These are phyloP conservation scores for Schizophyllum amplum DNA, from an alignment of 1,284 basidiomycete species.

Conservation along the genomic window DNA sequence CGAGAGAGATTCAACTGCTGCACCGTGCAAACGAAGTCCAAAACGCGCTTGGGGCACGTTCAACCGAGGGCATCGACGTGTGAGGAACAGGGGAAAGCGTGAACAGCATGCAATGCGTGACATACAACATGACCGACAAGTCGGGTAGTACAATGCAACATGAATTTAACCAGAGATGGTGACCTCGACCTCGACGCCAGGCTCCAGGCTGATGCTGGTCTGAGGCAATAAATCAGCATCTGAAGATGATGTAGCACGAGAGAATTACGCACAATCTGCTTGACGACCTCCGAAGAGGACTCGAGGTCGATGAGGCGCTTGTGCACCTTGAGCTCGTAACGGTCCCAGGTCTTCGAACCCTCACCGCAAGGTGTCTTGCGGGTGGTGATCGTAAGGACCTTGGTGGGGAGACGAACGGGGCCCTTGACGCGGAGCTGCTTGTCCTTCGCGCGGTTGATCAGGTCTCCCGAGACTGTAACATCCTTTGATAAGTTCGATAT, in stretches of 20 bases:
- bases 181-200: constrained; percentile 99
- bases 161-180: constrained; percentile 79
- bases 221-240: constrained; percentile 24
- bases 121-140: background rate
- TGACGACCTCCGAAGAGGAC: constrained; percentile 98
- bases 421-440: constrained; percentile 99
- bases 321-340: constrained; percentile 99
- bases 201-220: constrained; percentile 98
- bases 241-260: background rate
- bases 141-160: background rate
- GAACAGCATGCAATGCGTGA: background rate
- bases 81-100: too few relatives aligned
- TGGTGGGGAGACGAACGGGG: constrained; percentile 98
- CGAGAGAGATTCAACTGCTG: too few relatives aligned
- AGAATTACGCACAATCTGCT: constrained; percentile 83
- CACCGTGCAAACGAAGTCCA: too few relatives aligned
- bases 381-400: constrained; percentile 97
- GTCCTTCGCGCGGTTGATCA: constrained; percentile 99
- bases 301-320: constrained; percentile 99
- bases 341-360: constrained; percentile 99
- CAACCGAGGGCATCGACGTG: too few relatives aligned
- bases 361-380: constrained; percentile 99
- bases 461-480: constrained; percentile 79
- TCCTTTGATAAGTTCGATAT: background rate
- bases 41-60: too few relatives aligned